Base-by-base conservation (phyloP, 2,329 filamentous ascomycete genomes). In the Pseudopithomyces chartarum region DNA sequence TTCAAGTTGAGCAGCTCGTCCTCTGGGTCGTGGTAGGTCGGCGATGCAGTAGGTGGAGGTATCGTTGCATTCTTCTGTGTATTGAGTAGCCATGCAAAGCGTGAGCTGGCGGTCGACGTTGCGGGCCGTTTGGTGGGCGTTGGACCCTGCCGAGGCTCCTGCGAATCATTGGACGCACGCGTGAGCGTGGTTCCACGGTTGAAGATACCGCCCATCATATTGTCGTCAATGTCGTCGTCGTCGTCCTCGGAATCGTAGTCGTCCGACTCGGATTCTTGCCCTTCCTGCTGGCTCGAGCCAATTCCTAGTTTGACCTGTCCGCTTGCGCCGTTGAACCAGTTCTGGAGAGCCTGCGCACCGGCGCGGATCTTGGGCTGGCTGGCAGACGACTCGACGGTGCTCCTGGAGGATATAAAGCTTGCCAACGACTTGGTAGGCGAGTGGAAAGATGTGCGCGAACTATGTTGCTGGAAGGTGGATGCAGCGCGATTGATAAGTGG, bases 1-100 rank as follows among this genome's bases (percentile, higher is more conserved):
- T 86, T 82, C 42, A 87, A 69, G 53, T 80, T 82, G 7, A 84
- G 70, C 22, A 87, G 73, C 55, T 87, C 84, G 38, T 80, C 71
- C 6, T 73, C 63, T 32, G 69, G 68, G 47, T 76, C 68, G 62
- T 76, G 73, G 56, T 73, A 74, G n/a, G 59, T 68, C n/a, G 70
- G 70, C 13, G 66, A 66, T 12, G 60, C 58, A 12, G 49, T 38
- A 20, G 67, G 59, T n/a, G 67, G 61, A 11, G 71, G 68, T 22
- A 65, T 52, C 5, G 62, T 57, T 20, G 68, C 66, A 42, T 69
- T 71, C 63, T 75, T 75, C 47, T 73, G 71, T 15, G 73, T 72
- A 4, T 64, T 68, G 32, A 75, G 61, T n/a, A 75, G 64, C 73
- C 73, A 76, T 3, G 70, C 67, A 42, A 75, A 75, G 47, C 70